phyloP scores from a whole-genome alignment of 2,329 filamentous ascomycete species.

The Dothistroma pini region DNA sequence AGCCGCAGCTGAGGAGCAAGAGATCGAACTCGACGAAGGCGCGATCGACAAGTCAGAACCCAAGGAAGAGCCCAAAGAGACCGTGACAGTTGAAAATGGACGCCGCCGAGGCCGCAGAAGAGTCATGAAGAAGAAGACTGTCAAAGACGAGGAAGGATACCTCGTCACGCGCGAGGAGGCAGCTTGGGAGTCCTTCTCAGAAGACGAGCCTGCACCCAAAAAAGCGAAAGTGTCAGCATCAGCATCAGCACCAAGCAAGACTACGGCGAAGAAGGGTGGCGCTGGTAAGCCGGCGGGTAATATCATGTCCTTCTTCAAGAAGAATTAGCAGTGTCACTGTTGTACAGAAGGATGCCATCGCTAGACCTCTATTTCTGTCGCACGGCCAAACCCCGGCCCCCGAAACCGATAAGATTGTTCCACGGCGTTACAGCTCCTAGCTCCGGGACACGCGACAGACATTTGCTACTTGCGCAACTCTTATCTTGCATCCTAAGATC shows the following conservation, averaged over 20 bases:
- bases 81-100: slow-evolving; percentile 57
- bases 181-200: slow-evolving; percentile 89
- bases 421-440: neutral
- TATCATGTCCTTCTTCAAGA: slow-evolving; percentile 90
- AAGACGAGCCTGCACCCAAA: slow-evolving; percentile 68
- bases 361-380: no score
- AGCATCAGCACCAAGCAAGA: slow-evolving; percentile 33
- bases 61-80: slow-evolving; percentile 32
- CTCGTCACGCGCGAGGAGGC: slow-evolving; percentile 82
- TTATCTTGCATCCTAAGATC: neutral
- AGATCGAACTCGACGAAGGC: slow-evolving; percentile 47
- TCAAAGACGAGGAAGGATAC: slow-evolving; percentile 85
- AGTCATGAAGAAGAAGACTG: slow-evolving; percentile 82
- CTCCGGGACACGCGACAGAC: neutral
- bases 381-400: neutral
- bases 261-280: slow-evolving; percentile 53
- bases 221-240: slow-evolving; percentile 50
- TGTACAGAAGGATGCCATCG: neutral
- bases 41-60: slow-evolving; percentile 51
- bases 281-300: slow-evolving; percentile 55
- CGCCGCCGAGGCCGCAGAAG: slow-evolving; percentile 72
- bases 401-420: neutral
- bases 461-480: neutral
- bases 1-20: slow-evolving; percentile 21
- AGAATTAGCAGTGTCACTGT: slow-evolving; percentile 54